Percentiles rank a stretch among this genome's conserved stretches.
Conservation (phyloP, 2,329 filamentous ascomycete genomes). For the Cordyceps cateniannulata region DNA sequence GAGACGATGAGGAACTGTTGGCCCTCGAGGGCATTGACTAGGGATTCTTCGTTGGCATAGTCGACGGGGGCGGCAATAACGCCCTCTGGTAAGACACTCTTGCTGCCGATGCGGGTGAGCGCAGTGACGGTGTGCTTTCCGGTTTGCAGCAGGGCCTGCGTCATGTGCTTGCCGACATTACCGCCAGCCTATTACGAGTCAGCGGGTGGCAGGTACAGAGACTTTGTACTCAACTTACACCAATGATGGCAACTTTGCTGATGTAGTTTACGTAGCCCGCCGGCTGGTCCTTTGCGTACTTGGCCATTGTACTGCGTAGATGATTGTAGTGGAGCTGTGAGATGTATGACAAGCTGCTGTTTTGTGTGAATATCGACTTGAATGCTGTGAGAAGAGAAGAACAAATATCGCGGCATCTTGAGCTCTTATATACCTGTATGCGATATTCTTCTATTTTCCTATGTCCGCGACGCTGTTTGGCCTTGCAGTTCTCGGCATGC, state of each 20-base stretch:
- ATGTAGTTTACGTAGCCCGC: slow-evolving; percentile 27
- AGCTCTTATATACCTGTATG: background rate
- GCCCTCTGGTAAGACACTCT: slow-evolving; percentile 35
- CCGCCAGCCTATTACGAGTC: slow-evolving; percentile 29
- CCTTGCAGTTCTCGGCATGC: background rate
- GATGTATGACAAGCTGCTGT: background rate
- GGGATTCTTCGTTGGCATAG: slow-evolving; percentile 34
- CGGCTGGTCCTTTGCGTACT: slow-evolving; percentile 23
- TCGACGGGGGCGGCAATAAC: slow-evolving; percentile 35
- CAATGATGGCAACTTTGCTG: slow-evolving; percentile 35
- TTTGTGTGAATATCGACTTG: background rate
- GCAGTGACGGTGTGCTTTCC: slow-evolving; percentile 48
- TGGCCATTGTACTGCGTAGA: background rate
- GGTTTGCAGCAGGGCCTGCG: slow-evolving; percentile 36
- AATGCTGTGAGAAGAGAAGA: background rate
- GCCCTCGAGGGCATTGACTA: slow-evolving; percentile 42
- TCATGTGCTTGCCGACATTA: slow-evolving; percentile 34
- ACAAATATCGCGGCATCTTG: background rate
- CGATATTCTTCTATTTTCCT: background rate
- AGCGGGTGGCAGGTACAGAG: background rate
- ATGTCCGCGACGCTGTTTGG: background rate
- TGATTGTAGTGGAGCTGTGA: background rate
- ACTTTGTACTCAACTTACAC: slow-evolving; percentile 25
- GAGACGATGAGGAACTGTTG: slow-evolving; percentile 52
- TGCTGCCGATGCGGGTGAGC: slow-evolving; percentile 40